Conservation (phyloP, 2,329 filamentous ascomycete species). For the Aspergillus persii region DNA sequence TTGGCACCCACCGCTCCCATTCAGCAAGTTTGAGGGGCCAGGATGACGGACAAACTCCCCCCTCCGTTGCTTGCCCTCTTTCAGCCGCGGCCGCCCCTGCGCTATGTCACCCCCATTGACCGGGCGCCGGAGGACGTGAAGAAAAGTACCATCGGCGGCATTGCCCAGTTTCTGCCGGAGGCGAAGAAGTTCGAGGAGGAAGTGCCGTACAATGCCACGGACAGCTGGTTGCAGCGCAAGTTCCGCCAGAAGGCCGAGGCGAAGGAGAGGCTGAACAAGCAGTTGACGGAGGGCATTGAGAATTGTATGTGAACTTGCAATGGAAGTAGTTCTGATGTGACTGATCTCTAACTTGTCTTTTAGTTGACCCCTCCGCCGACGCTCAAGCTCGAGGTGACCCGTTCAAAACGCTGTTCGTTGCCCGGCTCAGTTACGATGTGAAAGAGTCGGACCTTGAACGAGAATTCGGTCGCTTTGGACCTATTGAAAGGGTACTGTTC, state of each 20-base stretch:
- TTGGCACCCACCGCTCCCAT: conserved; percentile 14
- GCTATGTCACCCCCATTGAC: conserved; percentile 82
- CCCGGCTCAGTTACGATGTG: conserved; percentile 83
- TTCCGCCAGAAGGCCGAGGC: conserved; percentile 83
- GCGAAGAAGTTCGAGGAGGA: conserved; percentile 75
- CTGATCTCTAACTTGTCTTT: conserved; percentile 5
- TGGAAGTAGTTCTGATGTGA: neutral
- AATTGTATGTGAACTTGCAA: conserved; percentile 52
- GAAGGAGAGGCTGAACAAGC: conserved; percentile 63
- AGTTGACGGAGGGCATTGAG: conserved; percentile 62
- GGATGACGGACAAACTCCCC: conserved; percentile 95
- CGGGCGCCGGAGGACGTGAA: conserved; percentile 77
- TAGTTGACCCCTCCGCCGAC: conserved; percentile 80
- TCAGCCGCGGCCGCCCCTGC: conserved; percentile 85
- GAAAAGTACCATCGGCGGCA: conserved; percentile 68
- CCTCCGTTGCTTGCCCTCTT: conserved; percentile 91
- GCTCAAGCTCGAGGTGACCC: conserved; percentile 88
- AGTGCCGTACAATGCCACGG: conserved; percentile 74
- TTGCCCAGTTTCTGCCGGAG: conserved; percentile 72
- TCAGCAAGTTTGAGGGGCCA: conserved; percentile 21
- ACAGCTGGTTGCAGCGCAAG: conserved; percentile 87
- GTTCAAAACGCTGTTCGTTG: conserved; percentile 92
- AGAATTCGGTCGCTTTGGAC: conserved; percentile 89
- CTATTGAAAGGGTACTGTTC: conserved; percentile 75
- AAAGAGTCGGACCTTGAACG: conserved; percentile 87